These are phyloP conservation scores for Helichrysum umbraculigerum DNA, from an alignment of 129 eudicot genomes.

Conservation along the genomic window DNA sequence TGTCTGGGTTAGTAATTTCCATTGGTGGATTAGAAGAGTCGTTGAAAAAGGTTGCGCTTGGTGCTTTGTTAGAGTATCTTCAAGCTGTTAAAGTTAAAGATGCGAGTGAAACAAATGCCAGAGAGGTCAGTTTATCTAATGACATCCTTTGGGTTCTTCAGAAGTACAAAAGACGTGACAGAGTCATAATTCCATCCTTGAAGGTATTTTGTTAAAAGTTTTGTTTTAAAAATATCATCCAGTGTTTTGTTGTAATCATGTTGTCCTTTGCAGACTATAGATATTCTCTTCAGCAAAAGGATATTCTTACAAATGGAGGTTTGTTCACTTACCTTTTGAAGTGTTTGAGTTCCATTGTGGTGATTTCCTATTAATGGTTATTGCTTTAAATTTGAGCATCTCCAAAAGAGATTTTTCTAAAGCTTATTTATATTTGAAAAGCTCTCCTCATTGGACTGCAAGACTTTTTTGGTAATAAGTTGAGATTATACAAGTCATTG, in stretches of 20 bases:
- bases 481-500: too few relatives aligned
- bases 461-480: too few relatives aligned
- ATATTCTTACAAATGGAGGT: conserved; percentile 90
- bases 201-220: conserved; percentile 55
- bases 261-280: conserved; percentile 67
- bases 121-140: conserved; percentile 47
- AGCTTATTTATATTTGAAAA: too few relatives aligned
- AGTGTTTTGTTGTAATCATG: neutral
- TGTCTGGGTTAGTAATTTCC: conserved; percentile 87
- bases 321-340: conserved; percentile 30
- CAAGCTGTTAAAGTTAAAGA: conserved; percentile 41
- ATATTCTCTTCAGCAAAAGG: conserved; percentile 82
- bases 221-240: neutral
- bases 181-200: conserved; percentile 82
- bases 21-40: conserved; percentile 96
- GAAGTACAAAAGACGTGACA: conserved; percentile 70
- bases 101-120: conserved; percentile 27
- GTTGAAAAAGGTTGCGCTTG: conserved; percentile 68
- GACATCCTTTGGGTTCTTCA: conserved; percentile 91
- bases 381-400: neutral
- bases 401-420: too few relatives aligned
- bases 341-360: neutral
- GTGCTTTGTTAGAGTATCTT: conserved; percentile 79
- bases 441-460: too few relatives aligned
- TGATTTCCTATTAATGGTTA: neutral